These are phyloP conservation scores for Choanephora cucurbitarum DNA, from an alignment of 371 early-diverging fungal genomes.

Conservation along the genomic window DNA sequence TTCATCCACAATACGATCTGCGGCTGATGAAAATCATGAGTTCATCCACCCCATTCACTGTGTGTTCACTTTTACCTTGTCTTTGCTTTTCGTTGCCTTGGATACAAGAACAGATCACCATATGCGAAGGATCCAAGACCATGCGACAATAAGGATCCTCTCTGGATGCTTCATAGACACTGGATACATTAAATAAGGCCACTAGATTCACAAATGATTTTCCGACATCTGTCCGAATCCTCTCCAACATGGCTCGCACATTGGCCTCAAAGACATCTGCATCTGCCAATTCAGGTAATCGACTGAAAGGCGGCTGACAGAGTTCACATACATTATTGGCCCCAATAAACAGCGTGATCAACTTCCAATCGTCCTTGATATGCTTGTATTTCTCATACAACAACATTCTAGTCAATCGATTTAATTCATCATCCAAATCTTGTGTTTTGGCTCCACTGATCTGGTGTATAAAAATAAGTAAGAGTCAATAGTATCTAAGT, in stretches of 20 bases:
- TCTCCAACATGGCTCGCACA: constrained; percentile 38
- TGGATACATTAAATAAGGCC: constrained; percentile 59
- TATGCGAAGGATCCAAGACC: constrained; percentile 49
- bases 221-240: constrained; percentile 44
- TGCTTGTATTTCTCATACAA: constrained; percentile 21
- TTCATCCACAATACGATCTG: constrained; percentile 53
- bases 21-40: constrained; percentile 33
- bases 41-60: too few species aligned
- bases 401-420: constrained; percentile 26
- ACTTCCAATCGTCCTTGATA: constrained; percentile 60
- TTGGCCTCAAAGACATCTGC: constrained; percentile 53
- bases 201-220: constrained; percentile 62
- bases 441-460: constrained; percentile 60
- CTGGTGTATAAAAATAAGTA: constrained; percentile 22
- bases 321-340: constrained; percentile 69
- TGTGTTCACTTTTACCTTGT: too few species aligned
- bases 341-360: constrained; percentile 69
- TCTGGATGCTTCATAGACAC: constrained; percentile 60
- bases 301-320: constrained; percentile 44
- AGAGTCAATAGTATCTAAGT: not conserved
- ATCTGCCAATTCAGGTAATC: constrained; percentile 41
- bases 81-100: constrained; percentile 48
- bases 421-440: constrained; percentile 35
- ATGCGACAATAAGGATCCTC: constrained; percentile 61
- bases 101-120: constrained; percentile 59